Evolutionary conservation across 23 red algal genomes (phyloP), one percentile per base, ranked within the genome.

Genomic region (Gracilaria gracilis): DNA sequence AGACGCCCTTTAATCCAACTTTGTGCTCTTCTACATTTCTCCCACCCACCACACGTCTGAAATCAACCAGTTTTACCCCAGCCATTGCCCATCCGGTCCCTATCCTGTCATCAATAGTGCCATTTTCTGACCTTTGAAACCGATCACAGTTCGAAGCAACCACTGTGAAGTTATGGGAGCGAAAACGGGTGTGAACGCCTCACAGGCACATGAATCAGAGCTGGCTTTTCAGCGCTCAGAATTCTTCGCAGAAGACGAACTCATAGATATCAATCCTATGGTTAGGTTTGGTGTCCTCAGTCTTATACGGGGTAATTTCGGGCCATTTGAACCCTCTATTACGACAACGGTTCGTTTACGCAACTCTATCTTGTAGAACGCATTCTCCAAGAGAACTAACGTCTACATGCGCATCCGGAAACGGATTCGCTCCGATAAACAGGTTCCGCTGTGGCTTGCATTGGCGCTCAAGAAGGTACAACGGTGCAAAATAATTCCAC

Each of bases 401-500:
- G 35, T n/a, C 12, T 61, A 21, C 4, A 82, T 32, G 36, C 2
- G 37, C 11, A 12, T 24, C 55, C 25, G 34, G 32, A 82, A 37
- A 59, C 49, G 8, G 12, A 0, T 2, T 36, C 4, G 4, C 20
- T 57, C 27, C 17, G 11, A 1, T 13, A 4, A 21, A 66, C 61
- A 94, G 92, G 94, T 97, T 58, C 95, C 95, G 0, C 74, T 97
- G 47, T 97, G 95, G 95, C 79, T 97, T n/a, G 95, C 95, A 1
- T 58, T 97, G 29, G 67, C 88, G 27, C 76, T 97, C 23, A 97
- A 94, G 77, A 94, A 94, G 84, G 70, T 91, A 23, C 91, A 90
- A 31, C 53, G 88, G 24, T 97, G 95, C 57, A 79, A 88, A 31
- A 93, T 97, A 48, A 55, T 93, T 36, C 90, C 85, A 40, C 95